Evolutionary conservation across 2,329 filamentous ascomycete species (phyloP).

Genomic region (Tolypocladium paradoxum): DNA sequence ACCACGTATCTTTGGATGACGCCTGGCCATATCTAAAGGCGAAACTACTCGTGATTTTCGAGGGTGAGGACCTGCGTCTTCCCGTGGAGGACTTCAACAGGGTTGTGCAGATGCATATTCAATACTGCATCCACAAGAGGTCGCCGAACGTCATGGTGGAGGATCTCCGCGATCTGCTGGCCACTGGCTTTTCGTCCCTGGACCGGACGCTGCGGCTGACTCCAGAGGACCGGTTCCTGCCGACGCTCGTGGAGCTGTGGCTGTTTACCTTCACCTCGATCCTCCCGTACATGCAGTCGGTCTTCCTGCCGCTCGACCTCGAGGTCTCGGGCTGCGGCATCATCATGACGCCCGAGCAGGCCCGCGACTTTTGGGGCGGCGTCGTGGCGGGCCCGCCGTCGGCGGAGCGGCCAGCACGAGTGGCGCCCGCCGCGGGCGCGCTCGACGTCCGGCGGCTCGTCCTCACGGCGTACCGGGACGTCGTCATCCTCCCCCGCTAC

Average conservation of each 20-base stretch:
- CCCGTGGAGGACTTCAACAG: conserved; percentile 77
- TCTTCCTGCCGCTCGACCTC: conserved; percentile 84
- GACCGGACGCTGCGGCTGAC: conserved; percentile 72
- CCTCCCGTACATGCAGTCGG: conserved; percentile 86
- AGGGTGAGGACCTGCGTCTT: conserved; percentile 68
- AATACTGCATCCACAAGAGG: conserved; percentile 65
- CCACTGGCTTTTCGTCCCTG: conserved; percentile 75
- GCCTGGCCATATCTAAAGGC: conserved; percentile 75
- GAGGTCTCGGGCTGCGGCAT: conserved; percentile 81
- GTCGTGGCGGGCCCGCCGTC: conserved; percentile 36
- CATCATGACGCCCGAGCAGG: conserved; percentile 67
- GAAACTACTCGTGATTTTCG: conserved; percentile 66
- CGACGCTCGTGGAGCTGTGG: conserved; percentile 87
- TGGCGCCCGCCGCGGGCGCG: conserved; percentile 38
- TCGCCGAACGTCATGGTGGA: conserved; percentile 62
- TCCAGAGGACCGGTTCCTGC: conserved; percentile 80
- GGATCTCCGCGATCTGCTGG: conserved; percentile 62
- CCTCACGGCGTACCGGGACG: conserved; percentile 78
- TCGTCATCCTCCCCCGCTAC: conserved; percentile 78
- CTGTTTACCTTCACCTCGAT: conserved; percentile 84
- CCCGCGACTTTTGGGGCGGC: conserved; percentile 83
- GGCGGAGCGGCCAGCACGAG: conserved; percentile 24
- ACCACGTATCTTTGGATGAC: conserved; percentile 64
- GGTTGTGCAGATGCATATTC: conserved; percentile 67
- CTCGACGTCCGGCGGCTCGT: conserved; percentile 85